Evolutionary conservation across 2,329 filamentous ascomycete genomes (phyloP), one percentile per base, ranked within the genome.

Genomic region (Aspergillus sp.): DNA sequence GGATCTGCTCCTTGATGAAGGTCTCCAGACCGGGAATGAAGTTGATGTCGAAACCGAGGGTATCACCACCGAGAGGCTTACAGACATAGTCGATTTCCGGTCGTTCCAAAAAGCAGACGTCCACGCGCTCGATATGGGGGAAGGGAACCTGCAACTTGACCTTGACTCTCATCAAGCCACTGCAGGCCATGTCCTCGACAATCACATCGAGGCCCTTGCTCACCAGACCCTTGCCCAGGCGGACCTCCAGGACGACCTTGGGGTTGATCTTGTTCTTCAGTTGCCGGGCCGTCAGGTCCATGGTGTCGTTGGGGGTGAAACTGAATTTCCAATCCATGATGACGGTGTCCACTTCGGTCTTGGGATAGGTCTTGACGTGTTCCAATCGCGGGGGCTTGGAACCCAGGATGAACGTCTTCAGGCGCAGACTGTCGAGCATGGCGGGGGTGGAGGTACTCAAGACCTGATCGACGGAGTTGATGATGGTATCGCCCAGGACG

Each of bases 291-390:
- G 94, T 99, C 82, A 99, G 85, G 71, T 99, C 94, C 60, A 89
- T 86, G 2, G 84, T 89, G 71, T 99, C 95, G 61, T 94, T 97
- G 31, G 94, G 94, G 0, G 90, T 97, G 76, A 99, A 99, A 80
- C 93, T 97, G 74, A 99, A 99, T 67, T 96, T 96, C 94, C 94
- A 99, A 71, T 99, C 94, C 94, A 99, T 99, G 66, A 97, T 84
- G 40, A 99, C 91, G 53, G 92, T 87, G 67, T 99, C 94, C 58
- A 97, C 92, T 62, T 97, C 91, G 1, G 89, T 90, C 72, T 94
- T 96, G 53, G 93, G 93, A 64, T 99, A 97, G 0, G 94, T 96
- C 79, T 96, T 97, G 72, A 99, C 94, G 67, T 97, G 92, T 74
- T 99, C 94, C 79, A 99, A 84, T 25, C 94, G 86, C 5, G 95